phyloP scores from a whole-genome alignment of 2,329 filamentous ascomycete species.

The Alternaria postmessia region DNA sequence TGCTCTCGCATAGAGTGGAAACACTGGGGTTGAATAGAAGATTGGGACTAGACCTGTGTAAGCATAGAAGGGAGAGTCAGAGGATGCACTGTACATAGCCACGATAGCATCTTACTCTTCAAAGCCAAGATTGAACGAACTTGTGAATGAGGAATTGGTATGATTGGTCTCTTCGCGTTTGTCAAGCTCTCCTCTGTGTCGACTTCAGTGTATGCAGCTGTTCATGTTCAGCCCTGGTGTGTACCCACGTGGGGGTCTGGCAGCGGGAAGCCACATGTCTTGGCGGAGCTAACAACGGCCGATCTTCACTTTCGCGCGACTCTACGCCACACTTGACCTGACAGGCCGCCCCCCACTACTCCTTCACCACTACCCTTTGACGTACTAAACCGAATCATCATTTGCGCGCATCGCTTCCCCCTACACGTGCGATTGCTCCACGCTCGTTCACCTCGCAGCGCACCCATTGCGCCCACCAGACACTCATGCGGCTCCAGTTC shows the following conservation, averaged over 20 bases:
- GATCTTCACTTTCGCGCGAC: neutral
- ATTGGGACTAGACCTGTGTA: neutral
- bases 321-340: neutral
- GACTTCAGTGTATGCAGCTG: neutral
- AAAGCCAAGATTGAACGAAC: neutral
- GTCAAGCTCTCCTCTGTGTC: neutral
- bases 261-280: conserved; percentile 1
- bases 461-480: conserved; percentile 24
- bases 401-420: conserved; percentile 4
- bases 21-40: accelerated
- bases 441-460: conserved; percentile 16
- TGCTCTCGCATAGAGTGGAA: conserved; percentile 24
- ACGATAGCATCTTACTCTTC: neutral
- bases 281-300: neutral
- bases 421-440: neutral
- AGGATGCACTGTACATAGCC: conserved; percentile 4
- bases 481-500: conserved; percentile 27
- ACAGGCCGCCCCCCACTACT: conserved; percentile 6
- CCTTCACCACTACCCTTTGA: neutral
- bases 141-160: neutral
- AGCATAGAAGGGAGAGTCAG: neutral
- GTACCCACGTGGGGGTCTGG: neutral
- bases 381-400: neutral
- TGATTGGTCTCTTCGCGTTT: too few species aligned
- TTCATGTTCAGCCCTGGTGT: neutral